Percentiles rank a stretch among this genome's conserved stretches.
Evolutionary conservation across 2,329 filamentous ascomycete genomes (phyloP).

Genomic region (Cordyceps fumosorosea): DNA sequence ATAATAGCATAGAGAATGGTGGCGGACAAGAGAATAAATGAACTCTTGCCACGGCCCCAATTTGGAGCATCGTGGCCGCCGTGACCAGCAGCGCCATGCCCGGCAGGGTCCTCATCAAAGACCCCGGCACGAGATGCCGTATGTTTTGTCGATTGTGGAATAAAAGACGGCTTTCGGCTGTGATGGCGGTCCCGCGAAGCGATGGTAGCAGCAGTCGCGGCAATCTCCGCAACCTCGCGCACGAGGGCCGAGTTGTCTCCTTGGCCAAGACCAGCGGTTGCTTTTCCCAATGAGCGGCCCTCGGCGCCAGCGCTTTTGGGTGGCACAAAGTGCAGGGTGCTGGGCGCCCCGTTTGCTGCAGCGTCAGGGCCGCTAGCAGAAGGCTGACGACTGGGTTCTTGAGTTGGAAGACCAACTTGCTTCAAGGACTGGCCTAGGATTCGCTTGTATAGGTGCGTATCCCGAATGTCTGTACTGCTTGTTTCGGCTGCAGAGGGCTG

Average conservation of each 20-base stretch:
- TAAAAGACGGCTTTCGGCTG: constrained; percentile 32
- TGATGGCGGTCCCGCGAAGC: constrained; percentile 64
- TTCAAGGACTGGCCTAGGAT: constrained; percentile 86
- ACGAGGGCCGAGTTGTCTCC: constrained; percentile 76
- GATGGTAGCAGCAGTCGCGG: constrained; percentile 81
- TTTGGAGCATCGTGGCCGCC: constrained; percentile 97
- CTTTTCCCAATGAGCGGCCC: constrained; percentile 37
- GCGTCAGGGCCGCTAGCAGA: constrained; percentile 29
- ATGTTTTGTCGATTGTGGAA: constrained; percentile 18
- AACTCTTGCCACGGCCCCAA: constrained; percentile 88
- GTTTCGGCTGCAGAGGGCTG: constrained; percentile 38
- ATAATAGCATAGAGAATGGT: constrained; percentile 94
- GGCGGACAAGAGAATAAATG: constrained; percentile 79
- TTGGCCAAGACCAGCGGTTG: constrained; percentile 65
- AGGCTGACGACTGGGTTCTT: constrained; percentile 35
- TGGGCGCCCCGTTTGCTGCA: constrained; percentile 36
- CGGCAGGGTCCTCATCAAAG: constrained; percentile 38
- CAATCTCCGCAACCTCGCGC: constrained; percentile 87
- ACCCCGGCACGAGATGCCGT: constrained; percentile 28
- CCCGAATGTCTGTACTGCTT: constrained; percentile 64
- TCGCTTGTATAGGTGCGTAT: constrained; percentile 85
- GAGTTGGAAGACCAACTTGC: constrained; percentile 63
- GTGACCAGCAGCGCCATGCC: constrained; percentile 30
- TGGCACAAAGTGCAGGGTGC: constrained; percentile 68
- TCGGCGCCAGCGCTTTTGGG: constrained; percentile 51